Evolutionary conservation across 805 yeast species (phyloP).

Genomic region (Hanseniaspora occidentalis): DNA sequence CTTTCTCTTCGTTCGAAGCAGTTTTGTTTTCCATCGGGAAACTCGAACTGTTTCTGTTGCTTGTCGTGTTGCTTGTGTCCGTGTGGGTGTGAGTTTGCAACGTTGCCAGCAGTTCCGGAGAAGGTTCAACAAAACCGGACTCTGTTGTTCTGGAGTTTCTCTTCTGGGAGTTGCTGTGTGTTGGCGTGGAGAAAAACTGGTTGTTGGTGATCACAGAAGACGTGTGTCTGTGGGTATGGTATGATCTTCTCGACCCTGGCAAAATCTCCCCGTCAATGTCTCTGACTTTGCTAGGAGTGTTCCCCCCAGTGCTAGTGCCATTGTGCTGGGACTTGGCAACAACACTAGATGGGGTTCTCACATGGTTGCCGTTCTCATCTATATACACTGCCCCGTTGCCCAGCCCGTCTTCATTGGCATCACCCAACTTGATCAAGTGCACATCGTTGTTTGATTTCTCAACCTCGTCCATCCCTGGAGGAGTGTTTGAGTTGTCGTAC

Average conservation of each 20-base stretch:
- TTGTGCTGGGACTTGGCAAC: neutral
- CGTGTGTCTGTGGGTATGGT: neutral
- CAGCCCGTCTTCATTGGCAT: neutral
- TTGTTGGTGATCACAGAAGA: neutral
- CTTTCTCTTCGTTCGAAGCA: neutral
- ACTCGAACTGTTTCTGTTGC: neutral
- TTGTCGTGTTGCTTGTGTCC: neutral
- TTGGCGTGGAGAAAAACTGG: no score
- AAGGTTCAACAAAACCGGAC: no score
- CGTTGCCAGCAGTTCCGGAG: no score
- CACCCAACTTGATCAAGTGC: neutral
- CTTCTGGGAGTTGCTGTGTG: no score
- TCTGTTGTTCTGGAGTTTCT: no score
- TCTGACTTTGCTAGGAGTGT: neutral
- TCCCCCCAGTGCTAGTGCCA: neutral
- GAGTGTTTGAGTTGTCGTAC: slow-evolving; percentile 17
- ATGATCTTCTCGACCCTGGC: neutral
- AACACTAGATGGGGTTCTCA: neutral
- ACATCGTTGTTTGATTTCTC: slow-evolving; percentile 3
- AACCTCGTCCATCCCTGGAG: slow-evolving; percentile 12
- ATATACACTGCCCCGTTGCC: neutral
- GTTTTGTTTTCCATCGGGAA: neutral
- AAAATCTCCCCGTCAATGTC: neutral
- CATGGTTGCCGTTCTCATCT: neutral
- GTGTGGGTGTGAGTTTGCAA: neutral